phyloP scores from a whole-genome alignment of 495 filamentous ascomycete genomes.

The Xylaria scruposa region DNA sequence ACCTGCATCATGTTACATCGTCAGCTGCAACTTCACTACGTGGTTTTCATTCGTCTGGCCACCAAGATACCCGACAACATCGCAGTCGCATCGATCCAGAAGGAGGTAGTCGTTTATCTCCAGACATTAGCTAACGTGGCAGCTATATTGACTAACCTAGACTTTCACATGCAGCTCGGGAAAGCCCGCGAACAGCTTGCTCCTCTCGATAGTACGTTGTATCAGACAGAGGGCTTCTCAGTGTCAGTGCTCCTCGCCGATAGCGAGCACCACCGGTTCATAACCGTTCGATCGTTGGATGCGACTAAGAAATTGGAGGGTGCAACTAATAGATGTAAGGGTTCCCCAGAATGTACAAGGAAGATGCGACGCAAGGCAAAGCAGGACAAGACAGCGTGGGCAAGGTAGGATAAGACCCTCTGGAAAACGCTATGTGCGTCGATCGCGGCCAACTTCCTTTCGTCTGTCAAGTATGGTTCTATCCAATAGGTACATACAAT shows the following conservation, averaged over 20 bases:
- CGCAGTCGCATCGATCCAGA: slow-evolving; percentile 19
- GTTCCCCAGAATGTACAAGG: slow-evolving; percentile 14
- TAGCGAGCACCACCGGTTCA: background rate
- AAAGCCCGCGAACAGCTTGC: background rate
- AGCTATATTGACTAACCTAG: slow-evolving; percentile 13
- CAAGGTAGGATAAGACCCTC: background rate
- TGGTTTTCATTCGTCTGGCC: background rate
- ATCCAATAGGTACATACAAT: background rate
- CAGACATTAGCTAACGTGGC: background rate
- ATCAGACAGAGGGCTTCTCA: background rate
- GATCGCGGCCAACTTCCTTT: slow-evolving; percentile 18
- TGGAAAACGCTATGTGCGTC: background rate
- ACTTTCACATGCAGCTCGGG: slow-evolving; percentile 1
- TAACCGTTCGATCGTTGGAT: background rate
- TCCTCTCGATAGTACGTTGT: background rate
- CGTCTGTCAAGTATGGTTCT: slow-evolving; percentile 10
- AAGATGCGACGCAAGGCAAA: background rate
- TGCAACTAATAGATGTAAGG: background rate
- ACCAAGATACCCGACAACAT: slow-evolving; percentile 10
- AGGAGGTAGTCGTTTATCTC: slow-evolving; percentile 2
- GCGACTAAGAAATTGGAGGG: background rate
- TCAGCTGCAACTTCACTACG: slow-evolving; percentile 28
- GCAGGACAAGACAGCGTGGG: slow-evolving; percentile 1
- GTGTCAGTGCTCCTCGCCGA: background rate
- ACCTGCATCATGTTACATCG: slow-evolving; percentile 27